Conservation (phyloP, 192 early-diverging fungal species). For the Hyaloraphidium curvatum region DNA sequence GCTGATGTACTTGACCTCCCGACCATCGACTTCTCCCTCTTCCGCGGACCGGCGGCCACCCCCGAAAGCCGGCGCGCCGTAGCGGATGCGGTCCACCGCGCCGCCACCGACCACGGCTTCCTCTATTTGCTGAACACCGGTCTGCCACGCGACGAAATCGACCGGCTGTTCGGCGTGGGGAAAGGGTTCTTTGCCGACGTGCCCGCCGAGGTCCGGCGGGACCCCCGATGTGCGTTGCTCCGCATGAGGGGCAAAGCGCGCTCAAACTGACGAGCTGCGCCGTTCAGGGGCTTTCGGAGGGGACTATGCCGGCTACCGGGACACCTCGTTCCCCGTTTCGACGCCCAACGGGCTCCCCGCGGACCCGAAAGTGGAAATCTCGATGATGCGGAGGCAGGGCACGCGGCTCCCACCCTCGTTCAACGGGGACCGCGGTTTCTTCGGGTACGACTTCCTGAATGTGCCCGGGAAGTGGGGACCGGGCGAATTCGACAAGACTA, state of each 20-base stretch:
- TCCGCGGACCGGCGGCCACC: neutral
- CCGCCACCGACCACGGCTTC: neutral
- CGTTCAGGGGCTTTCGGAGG: no score
- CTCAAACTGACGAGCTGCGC: no score
- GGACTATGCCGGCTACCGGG: neutral
- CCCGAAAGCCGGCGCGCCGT: neutral
- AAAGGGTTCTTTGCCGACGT: neutral
- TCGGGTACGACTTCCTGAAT: constrained; percentile 2
- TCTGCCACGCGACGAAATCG: neutral
- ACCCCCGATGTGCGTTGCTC: neutral
- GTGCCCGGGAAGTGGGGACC: constrained; percentile 2
- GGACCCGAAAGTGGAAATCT: neutral
- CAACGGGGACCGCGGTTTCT: neutral
- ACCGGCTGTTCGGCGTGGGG: neutral
- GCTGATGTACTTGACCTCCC: neutral
- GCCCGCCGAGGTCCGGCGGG: neutral
- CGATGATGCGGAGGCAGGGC: neutral
- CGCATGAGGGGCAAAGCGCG: no score
- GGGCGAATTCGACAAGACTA: constrained; percentile 2
- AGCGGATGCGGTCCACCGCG: neutral
- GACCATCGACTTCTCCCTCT: neutral
- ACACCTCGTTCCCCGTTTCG: neutral
- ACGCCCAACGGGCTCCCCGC: neutral
- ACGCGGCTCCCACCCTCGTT: neutral
- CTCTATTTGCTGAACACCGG: neutral